phyloP scores from a whole-genome alignment of 768 basidiomycete species.

The Dacryopinax primogenitus region DNA sequence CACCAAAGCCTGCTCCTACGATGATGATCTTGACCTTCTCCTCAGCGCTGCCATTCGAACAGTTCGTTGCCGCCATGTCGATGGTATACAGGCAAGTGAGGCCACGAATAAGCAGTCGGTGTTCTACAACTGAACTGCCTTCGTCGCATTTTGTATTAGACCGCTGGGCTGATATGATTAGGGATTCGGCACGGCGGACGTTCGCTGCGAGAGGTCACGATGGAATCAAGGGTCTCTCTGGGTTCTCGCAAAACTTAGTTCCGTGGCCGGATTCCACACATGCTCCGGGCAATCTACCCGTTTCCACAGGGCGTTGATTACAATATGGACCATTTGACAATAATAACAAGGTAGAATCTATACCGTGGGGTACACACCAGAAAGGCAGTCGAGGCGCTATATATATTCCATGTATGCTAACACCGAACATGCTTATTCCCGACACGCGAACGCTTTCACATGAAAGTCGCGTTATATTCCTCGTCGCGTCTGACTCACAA shows the following conservation, averaged over 20 bases:
- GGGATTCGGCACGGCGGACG: neutral
- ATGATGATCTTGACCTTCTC: constrained; percentile 4
- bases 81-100: neutral
- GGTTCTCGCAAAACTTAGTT: neutral
- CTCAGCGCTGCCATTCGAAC: neutral
- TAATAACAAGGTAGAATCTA: no score
- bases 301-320: neutral
- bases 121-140: neutral
- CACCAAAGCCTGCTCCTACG: constrained; percentile 1
- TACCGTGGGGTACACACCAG: no score
- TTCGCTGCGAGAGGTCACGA: neutral
- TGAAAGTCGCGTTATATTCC: no score
- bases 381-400: no score
- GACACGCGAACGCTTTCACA: no score
- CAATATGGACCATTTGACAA: neutral
- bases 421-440: no score
- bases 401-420: no score
- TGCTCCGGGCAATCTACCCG: neutral
- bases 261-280: neutral
- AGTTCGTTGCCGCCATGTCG: neutral
- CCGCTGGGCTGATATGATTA: neutral
- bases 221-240: constrained; percentile 6
- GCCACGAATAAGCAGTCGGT: neutral
- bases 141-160: neutral
- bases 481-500: no score